A percentile compares a stretch with the other conserved stretches of the same genome.
phyloP scores from a whole-genome alignment of 169 alveolate genomes.

The Plasmodium gallinaceum region DNA sequence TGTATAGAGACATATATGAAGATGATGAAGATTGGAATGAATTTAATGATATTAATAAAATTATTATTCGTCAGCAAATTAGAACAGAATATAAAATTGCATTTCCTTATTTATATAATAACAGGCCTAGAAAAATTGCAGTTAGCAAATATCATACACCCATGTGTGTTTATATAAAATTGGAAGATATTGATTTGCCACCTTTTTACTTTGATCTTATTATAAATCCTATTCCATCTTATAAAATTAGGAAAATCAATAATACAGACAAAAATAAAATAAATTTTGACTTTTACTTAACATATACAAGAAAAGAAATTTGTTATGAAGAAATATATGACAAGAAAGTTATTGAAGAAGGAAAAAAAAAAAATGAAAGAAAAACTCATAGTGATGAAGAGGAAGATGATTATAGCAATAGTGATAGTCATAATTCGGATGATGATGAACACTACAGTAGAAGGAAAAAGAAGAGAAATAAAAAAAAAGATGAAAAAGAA shows the following conservation, averaged over 20 bases:
- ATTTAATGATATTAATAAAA: slow-evolving; percentile 98
- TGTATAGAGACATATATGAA: slow-evolving; percentile 95
- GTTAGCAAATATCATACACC: slow-evolving; percentile 91
- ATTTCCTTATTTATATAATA: slow-evolving; percentile 99
- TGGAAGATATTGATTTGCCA: slow-evolving; percentile 94
- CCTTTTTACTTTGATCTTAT: slow-evolving; percentile 97
- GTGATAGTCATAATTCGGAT: background rate
- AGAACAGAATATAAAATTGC: slow-evolving; percentile 99
- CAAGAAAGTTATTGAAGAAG: background rate
- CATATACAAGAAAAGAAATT: slow-evolving; percentile 38
- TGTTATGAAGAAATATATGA: slow-evolving; percentile 21
- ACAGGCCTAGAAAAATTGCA: slow-evolving; percentile 95
- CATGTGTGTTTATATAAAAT: slow-evolving; percentile 91
- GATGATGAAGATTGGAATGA: slow-evolving; percentile 99
- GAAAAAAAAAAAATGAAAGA: background rate
- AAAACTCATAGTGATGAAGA: slow-evolving; percentile 1
- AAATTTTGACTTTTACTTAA: slow-evolving; percentile 41
- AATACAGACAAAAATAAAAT: slow-evolving; percentile 31
- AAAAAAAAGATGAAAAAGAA: slow-evolving; percentile 4
- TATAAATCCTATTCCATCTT: slow-evolving; percentile 98
- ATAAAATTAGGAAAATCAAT: slow-evolving; percentile 87
- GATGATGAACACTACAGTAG: background rate
- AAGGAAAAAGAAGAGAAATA: slow-evolving; percentile 1
- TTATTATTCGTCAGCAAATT: slow-evolving; percentile 95
- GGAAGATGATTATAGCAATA: background rate